These are phyloP conservation scores for Neonothopanus nambi DNA, from an alignment of 1,284 basidiomycete species.

Conservation along the genomic window DNA sequence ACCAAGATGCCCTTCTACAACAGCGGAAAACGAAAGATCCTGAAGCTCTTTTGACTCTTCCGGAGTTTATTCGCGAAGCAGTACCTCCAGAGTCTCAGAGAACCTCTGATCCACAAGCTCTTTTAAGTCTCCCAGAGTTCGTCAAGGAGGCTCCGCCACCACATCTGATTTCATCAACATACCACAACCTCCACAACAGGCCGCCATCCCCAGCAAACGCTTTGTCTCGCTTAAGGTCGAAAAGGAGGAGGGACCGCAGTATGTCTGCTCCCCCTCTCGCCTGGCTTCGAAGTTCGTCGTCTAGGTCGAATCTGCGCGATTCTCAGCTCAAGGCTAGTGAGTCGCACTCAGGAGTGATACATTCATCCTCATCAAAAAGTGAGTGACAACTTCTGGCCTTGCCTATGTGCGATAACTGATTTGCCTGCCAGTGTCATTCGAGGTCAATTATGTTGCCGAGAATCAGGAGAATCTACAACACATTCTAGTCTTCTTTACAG, in stretches of 20 bases:
- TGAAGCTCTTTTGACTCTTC: conserved; percentile 58
- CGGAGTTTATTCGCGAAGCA: conserved; percentile 66
- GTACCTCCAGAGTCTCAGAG: conserved; percentile 38
- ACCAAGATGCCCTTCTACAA: conserved; percentile 66
- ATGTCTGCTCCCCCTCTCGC: conserved; percentile 70
- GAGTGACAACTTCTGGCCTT: background rate
- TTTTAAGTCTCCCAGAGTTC: conserved; percentile 64
- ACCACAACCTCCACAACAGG: background rate
- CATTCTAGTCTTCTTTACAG: conserved; percentile 67
- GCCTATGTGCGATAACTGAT: conserved; percentile 19
- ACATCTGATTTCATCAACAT: conserved; percentile 21
- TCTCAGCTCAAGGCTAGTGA: conserved; percentile 29
- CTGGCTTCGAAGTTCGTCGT: conserved; percentile 53
- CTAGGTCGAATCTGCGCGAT: conserved; percentile 31
- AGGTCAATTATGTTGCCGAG: conserved; percentile 77
- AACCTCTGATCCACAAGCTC: conserved; percentile 44
- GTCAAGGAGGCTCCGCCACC: conserved; percentile 41
- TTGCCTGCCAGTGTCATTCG: conserved; percentile 43
- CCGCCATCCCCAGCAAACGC: conserved; percentile 2
- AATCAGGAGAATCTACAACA: conserved; percentile 81
- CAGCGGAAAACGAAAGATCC: conserved; percentile 46
- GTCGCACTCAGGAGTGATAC: background rate
- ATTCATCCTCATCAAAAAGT: conserved; percentile 8
- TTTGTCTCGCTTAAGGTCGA: conserved; percentile 26
- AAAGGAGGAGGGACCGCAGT: conserved; percentile 57